phyloP scores from a whole-genome alignment of 2,329 filamentous ascomycete species.

The Dactylellina drechsleri region DNA sequence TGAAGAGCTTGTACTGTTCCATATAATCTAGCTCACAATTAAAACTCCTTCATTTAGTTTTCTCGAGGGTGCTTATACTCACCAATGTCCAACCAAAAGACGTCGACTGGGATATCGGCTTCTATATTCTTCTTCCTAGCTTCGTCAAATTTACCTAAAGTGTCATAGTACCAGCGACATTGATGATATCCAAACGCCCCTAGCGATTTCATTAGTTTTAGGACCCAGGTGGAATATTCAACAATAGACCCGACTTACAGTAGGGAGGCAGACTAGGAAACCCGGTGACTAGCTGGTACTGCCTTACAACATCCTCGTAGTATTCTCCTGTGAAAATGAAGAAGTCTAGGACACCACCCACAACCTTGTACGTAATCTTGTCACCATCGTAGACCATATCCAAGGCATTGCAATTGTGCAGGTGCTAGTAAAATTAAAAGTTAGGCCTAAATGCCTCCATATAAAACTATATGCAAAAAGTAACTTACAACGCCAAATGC shows the following conservation, averaged over 20 bases:
- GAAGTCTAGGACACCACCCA: conserved; percentile 48
- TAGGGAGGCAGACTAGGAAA: conserved; percentile 44
- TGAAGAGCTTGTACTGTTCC: conserved; percentile 42
- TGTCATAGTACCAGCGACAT: conserved; percentile 76
- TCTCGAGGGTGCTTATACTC: not conserved
- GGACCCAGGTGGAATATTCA: not conserved
- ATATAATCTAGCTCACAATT: conserved; percentile 33
- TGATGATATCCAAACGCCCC: conserved; percentile 78
- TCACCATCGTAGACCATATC: conserved; percentile 43
- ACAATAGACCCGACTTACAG: conserved; percentile 19
- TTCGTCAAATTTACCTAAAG: conserved; percentile 20
- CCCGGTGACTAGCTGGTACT: conserved; percentile 43
- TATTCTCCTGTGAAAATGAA: conserved; percentile 41
- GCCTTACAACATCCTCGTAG: conserved; percentile 41
- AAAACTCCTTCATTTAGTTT: not conserved
- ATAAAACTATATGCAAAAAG: not conserved
- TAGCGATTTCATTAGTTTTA: not conserved
- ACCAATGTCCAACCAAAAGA: conserved; percentile 53
- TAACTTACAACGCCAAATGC: conserved; percentile 48
- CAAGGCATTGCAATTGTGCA: conserved; percentile 50
- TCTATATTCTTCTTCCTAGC: conserved; percentile 28
- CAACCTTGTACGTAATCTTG: conserved; percentile 46
- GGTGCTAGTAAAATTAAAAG: conserved; percentile 22
- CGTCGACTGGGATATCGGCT: conserved; percentile 43
- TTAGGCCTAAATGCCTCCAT: not conserved